Evolutionary conservation across 129 eudicot species (phyloP), one percentile per base, ranked within the genome.

Genomic region (Cynara cardunculus): DNA sequence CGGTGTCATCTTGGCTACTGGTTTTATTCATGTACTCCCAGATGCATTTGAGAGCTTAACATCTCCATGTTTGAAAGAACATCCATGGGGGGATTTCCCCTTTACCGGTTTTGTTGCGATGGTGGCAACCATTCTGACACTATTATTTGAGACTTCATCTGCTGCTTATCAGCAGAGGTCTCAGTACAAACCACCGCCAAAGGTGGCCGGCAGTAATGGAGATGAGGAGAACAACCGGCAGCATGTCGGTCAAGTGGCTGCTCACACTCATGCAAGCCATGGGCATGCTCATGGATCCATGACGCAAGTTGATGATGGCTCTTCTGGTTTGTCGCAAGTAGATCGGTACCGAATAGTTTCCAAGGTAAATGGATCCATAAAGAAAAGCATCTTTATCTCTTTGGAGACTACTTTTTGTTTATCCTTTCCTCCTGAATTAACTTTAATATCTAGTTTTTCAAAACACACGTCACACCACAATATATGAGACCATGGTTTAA

Each of bases 1-100:
- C 0, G 92, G 92, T 19, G 87, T 89, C 18, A 89, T 89, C 34
- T 37, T 89, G 75, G 85, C 92, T 2, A 88, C 89, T 1, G 89
- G 91, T 13, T 88, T 83, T 69, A 74, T 88, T 6, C 92, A 88
- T 78, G 73, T 88, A 35, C 84, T 89, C 10, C 92, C 92, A 0
- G 89, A 89, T 31, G 89, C 92, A 8, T 89, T 89, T 25, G 76
- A 81, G 11, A 78, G 35, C 31, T 77, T 89, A 70, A 84, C 86
- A 0, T 10, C 53, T 7, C 92, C 92, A 0, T 77, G 85, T 69
- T 76, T 89, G 37, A 75, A 65, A 4, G 75, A 81, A n/a, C 65
- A 73, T 11, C 84, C 86, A 2, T 86, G 92, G 89, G 83, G 80
- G 18, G 69, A 84, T 1, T 86, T 86, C 53, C 90, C 90, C 0